Evolutionary conservation across 1,284 basidiomycete genomes (phyloP), one percentile per base, ranked within the genome.

Genomic region (Ceratobasidium sp.): DNA sequence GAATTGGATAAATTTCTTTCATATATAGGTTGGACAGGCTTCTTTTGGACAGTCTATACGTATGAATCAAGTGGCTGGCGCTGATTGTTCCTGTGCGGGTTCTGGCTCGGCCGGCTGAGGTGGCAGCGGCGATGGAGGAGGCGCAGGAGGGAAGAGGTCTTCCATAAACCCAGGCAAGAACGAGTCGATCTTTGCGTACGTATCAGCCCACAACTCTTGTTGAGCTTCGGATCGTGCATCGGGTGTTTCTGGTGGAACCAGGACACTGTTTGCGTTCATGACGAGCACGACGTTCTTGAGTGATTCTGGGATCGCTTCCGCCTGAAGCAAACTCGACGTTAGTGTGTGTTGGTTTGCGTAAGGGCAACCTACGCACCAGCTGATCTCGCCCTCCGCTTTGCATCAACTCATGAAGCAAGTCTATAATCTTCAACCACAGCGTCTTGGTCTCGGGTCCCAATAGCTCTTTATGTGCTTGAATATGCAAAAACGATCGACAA

Each of bases 241-340:
- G 32, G 72, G 52, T 2, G 69, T 53, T 1, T 77, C 83, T 8
- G 92, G 91, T 0, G 92, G 92, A 3, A 94, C 85, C 23, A 98
- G 86, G 70, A 97, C 88, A 3, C 87, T 86, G 0, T 91, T 90
- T 0, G 94, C 92, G 78, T 96, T 90, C 95, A 99, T 97, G 53
- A 99, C 97, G 62, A 99, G 86, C 28, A 99, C 82, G 39, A 98
- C 93, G 79, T 99, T 99, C 83, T 99, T 99, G 76, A 99, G 85
- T 5, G 95, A 96, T 81, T 99, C 97, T 0, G 93, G 94, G 32
- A 98, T 87, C 0, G 96, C 96, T 80, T 99, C 71, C 18, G 26
- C 64, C 72, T 74, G 52, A 14, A 39, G 14, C 28, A 36, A 1
- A 30, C 65, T 74, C n/a, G n/a, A n/a, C n/a, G n/a, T n/a, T n/a